Percentiles rank a stretch among this genome's conserved stretches.
Evolutionary conservation across 176 grass and related monocot genomes (phyloP).

Genomic region (Dendrocalamus sinicus): DNA sequence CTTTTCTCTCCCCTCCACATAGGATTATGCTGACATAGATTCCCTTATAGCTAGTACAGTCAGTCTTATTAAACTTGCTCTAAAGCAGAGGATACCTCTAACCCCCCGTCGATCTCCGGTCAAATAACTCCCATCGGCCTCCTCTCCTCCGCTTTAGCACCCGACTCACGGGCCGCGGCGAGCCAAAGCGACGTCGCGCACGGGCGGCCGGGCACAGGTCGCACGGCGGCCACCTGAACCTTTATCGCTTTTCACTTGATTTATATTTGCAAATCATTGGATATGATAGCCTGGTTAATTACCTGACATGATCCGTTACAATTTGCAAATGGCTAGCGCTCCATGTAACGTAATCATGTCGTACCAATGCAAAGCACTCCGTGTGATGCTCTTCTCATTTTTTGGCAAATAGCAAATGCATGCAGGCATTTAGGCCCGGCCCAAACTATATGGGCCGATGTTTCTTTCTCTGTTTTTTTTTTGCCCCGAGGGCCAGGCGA

Average conservation of each 20-base stretch:
- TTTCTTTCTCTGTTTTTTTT: not conserved
- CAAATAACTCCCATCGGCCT: not conserved
- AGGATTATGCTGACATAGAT: no score
- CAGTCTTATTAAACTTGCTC: no score
- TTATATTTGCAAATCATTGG: constrained; percentile 13
- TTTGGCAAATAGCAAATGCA: not conserved
- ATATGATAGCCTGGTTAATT: not conserved
- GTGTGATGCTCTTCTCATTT: not conserved
- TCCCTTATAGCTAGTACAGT: no score
- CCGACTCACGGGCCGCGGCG: constrained; percentile 26
- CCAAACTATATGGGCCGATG: not conserved
- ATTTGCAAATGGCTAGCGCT: not conserved
- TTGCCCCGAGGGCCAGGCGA: no score
- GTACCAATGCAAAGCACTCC: not conserved
- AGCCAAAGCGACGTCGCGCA: constrained; percentile 45
- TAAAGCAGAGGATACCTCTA: not conserved
- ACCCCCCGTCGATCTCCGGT: not conserved
- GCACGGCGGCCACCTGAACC: constrained; percentile 21
- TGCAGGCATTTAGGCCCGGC: not conserved
- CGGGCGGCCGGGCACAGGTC: not conserved
- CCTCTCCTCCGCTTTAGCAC: constrained; percentile 30
- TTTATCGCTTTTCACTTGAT: constrained; percentile 26
- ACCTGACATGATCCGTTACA: not conserved
- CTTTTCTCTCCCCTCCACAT: no score
- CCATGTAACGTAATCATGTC: not conserved